These are phyloP conservation scores for Populus alba DNA, from an alignment of 345 rosid genomes.

Conservation along the genomic window DNA sequence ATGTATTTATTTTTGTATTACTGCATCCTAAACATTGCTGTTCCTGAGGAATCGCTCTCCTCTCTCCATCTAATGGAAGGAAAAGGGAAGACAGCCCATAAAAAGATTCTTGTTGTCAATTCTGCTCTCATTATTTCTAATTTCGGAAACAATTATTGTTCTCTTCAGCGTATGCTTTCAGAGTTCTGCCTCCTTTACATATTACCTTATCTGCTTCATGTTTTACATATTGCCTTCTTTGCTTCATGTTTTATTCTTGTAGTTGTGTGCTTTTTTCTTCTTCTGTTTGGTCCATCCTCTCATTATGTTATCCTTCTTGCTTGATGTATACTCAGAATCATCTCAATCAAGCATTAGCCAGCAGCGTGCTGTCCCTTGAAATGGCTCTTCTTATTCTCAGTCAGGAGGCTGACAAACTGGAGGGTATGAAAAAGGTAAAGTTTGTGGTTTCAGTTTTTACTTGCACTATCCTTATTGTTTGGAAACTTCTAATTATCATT, in stretches of 20 bases:
- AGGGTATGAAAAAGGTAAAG: conserved; percentile 67
- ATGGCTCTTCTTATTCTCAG: conserved; percentile 64
- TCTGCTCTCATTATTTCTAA: neutral
- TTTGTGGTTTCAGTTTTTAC: conserved; percentile 16
- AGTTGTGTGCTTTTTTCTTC: neutral
- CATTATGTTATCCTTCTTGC: conserved; percentile 31
- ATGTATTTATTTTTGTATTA: neutral
- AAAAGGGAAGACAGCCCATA: neutral
- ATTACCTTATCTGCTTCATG: no score
- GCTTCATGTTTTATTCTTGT: no score
- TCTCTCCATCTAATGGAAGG: neutral
- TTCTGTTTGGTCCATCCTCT: conserved; percentile 14
- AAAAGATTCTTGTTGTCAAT: neutral
- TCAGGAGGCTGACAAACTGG: conserved; percentile 57
- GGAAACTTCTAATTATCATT: conserved; percentile 8
- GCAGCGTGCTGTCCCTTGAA: conserved; percentile 54
- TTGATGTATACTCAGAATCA: conserved; percentile 53
- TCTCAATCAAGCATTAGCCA: conserved; percentile 48
- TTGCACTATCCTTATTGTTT: conserved; percentile 11
- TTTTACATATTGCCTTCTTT: no score
- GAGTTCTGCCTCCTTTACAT: neutral
- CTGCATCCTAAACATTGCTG: neutral
- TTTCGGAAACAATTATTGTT: neutral
- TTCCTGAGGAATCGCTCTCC: neutral
- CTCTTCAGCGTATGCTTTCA: neutral